Conservation (phyloP, 2,329 filamentous ascomycete species). For the Aspergillus quadrilineatus region DNA sequence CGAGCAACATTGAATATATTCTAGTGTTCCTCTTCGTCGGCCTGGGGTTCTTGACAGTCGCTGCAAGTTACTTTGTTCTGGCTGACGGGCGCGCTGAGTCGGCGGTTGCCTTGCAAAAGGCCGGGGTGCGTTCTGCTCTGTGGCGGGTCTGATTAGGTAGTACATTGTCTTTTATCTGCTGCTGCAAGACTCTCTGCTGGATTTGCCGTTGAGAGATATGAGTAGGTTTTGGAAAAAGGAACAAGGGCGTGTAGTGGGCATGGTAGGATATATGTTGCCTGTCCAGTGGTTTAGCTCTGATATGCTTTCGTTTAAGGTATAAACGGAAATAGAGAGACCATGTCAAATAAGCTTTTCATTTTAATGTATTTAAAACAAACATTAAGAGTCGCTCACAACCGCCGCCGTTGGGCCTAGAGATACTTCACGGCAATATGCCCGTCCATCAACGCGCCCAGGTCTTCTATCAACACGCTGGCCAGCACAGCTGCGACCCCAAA, state of each 20-base stretch:
- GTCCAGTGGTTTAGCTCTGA: too few relatives aligned
- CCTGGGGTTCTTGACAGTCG: constrained; percentile 5
- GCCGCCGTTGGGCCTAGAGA: neutral
- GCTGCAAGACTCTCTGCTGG: constrained; percentile 2
- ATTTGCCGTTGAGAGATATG: constrained; percentile 5
- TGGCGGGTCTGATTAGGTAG: neutral
- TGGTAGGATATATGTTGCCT: too few relatives aligned
- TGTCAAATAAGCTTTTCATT: too few relatives aligned
- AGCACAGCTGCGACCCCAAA: constrained; percentile 4
- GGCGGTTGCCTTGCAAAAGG: too few relatives aligned
- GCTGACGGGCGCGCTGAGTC: too few relatives aligned
- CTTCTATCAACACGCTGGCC: constrained; percentile 3
- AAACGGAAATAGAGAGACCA: too few relatives aligned
- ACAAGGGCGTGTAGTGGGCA: neutral
- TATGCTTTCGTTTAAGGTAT: too few relatives aligned
- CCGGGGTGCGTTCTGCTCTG: neutral
- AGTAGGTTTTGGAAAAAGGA: neutral
- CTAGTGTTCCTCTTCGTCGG: neutral
- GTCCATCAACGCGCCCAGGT: constrained; percentile 5
- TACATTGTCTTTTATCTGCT: constrained; percentile 7
- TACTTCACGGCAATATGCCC: constrained; percentile 8
- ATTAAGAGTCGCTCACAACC: too few relatives aligned
- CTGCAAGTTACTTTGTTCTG: neutral
- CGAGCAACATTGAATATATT: neutral
- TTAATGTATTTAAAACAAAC: too few relatives aligned